Percentiles rank a stretch among this genome's conserved stretches.
Evolutionary conservation across 2,329 filamentous ascomycete species (phyloP).

Genomic region (Colletotrichum sp.): DNA sequence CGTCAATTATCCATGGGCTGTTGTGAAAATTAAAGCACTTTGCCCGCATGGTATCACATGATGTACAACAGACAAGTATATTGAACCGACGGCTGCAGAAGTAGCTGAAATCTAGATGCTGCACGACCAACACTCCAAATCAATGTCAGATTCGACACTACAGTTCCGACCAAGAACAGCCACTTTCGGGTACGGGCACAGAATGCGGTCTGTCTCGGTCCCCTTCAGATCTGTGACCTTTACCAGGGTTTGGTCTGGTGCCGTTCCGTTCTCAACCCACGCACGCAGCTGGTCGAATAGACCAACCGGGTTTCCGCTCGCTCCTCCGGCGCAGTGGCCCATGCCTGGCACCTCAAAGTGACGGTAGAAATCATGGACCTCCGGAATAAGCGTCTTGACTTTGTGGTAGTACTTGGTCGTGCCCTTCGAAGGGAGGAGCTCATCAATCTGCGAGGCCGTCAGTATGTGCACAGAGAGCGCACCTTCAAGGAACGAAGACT

Average conservation of each 20-base stretch:
- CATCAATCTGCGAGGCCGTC: conserved; percentile 30
- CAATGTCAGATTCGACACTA: not conserved
- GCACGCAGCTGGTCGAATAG: conserved; percentile 13
- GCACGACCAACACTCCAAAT: not conserved
- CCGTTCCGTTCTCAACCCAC: conserved; percentile 24
- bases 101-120: not conserved
- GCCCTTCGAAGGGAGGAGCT: conserved; percentile 34
- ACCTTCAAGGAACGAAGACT: not conserved
- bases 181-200: conserved; percentile 38
- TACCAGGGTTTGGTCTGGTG: not conserved
- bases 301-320: not conserved
- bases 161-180: conserved; percentile 25
- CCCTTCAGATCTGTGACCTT: not conserved
- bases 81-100: not conserved
- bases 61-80: too few species aligned
- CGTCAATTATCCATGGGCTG: too few species aligned
- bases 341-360: conserved; percentile 12
- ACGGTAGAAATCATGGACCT: not conserved
- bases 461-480: not conserved
- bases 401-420: conserved; percentile 31
- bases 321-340: conserved; percentile 9
- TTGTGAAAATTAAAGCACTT: too few species aligned
- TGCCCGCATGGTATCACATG: too few species aligned
- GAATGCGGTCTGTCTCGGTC: conserved; percentile 26
- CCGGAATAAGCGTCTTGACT: not conserved